Percentiles rank a stretch among this genome's conserved stretches.
These are phyloP conservation scores for Candida sanyiensis DNA, from an alignment of 805 yeast species.

Conservation along the genomic window DNA sequence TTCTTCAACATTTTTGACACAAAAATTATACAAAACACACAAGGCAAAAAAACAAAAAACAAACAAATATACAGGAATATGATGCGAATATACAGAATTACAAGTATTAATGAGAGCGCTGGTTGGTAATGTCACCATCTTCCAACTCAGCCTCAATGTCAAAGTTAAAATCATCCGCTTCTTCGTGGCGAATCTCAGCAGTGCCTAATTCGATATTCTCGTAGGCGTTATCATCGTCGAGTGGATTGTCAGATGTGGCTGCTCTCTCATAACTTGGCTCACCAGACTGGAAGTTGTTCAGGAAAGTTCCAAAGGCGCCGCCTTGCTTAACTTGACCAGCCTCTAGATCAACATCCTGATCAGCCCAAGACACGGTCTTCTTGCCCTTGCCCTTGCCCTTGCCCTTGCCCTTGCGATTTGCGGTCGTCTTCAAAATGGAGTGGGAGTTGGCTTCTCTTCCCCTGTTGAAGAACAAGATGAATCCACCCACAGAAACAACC, in stretches of 20 bases:
- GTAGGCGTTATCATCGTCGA: constrained; percentile 9
- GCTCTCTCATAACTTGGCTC: constrained; percentile 15
- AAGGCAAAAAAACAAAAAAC: background rate
- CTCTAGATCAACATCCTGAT: constrained; percentile 23
- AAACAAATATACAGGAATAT: background rate
- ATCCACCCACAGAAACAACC: constrained; percentile 18
- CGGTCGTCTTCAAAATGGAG: constrained; percentile 20
- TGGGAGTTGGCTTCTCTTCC: constrained; percentile 13
- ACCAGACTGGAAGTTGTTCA: constrained; percentile 15
- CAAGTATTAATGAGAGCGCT: no score
- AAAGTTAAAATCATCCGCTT: constrained; percentile 14
- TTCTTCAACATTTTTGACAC: no score
- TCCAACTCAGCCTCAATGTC: constrained; percentile 20
- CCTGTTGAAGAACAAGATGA: constrained; percentile 17
- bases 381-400: constrained; percentile 15
- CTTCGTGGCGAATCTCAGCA: background rate
- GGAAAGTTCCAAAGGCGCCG: constrained; percentile 16
- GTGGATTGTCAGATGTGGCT: constrained; percentile 2
- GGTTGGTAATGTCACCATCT: constrained; percentile 1
- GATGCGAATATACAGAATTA: no score
- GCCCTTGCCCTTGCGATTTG: constrained; percentile 7
- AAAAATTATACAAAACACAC: no score
- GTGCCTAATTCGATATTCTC: constrained; percentile 21
- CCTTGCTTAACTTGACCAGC: constrained; percentile 9
- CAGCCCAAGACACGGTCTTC: constrained; percentile 36